Evolutionary conservation across 164 flowering plant species (phyloP).

Genomic region (Platanus orientalis): DNA sequence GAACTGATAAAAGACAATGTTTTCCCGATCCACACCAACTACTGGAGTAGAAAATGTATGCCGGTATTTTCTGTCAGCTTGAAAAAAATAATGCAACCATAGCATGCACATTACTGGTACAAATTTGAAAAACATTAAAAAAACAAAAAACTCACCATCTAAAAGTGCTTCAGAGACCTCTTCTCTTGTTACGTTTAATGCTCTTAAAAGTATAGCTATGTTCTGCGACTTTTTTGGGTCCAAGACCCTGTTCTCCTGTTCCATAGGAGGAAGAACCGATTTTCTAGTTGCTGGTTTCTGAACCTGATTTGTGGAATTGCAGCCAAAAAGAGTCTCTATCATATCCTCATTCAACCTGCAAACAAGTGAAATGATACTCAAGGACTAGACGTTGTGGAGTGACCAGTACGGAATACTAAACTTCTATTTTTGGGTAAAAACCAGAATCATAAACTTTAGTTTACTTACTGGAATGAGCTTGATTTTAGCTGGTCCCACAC

Average conservation of each 20-base stretch:
- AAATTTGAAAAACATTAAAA: no score
- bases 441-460: background rate
- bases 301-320: slow-evolving; percentile 48
- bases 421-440: no score
- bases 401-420: background rate
- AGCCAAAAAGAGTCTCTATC: slow-evolving; percentile 90
- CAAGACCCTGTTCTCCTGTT: slow-evolving; percentile 70
- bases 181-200: slow-evolving; percentile 88
- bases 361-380: slow-evolving; percentile 10
- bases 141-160: slow-evolving; percentile 54
- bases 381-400: slow-evolving; percentile 7
- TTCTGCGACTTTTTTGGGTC: slow-evolving; percentile 99
- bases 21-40: no score
- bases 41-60: no score
- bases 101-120: no score
- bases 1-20: no score
- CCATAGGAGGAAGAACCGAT: slow-evolving; percentile 52
- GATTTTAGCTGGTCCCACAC: slow-evolving; percentile 97
- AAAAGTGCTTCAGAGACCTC: slow-evolving; percentile 90
- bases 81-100: background rate
- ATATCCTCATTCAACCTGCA: slow-evolving; percentile 88
- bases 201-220: slow-evolving; percentile 88
- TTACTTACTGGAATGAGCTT: slow-evolving; percentile 91
- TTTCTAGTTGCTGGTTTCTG: slow-evolving; percentile 57
- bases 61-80: background rate